Conservation (phyloP, 768 basidiomycete species). For the Mrakia hoshinonis region DNA sequence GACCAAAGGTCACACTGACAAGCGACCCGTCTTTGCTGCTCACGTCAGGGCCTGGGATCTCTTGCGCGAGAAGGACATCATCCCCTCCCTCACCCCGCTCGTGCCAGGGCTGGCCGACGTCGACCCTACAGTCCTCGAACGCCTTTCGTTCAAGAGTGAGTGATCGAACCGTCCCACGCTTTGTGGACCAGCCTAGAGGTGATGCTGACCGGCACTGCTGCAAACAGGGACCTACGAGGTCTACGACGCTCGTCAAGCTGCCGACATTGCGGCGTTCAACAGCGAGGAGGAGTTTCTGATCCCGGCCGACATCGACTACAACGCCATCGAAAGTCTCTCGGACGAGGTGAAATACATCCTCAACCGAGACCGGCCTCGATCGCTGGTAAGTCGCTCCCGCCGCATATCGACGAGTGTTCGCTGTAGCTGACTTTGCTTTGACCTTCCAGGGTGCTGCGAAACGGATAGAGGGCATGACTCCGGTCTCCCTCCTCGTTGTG, state of each 20-base stretch:
- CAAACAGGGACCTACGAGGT: conserved; percentile 33
- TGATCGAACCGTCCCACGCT: not conserved
- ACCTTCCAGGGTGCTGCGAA: conserved; percentile 75
- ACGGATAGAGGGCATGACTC: conserved; percentile 89
- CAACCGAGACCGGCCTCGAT: conserved; percentile 54
- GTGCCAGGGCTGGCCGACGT: conserved; percentile 51
- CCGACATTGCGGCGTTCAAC: conserved; percentile 64
- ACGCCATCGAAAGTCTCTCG: conserved; percentile 57
- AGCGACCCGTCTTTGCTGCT: not conserved
- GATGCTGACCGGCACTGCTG: not conserved
- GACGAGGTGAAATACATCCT: conserved; percentile 65
- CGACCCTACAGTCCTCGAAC: conserved; percentile 50
- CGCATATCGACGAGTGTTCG: not conserved
- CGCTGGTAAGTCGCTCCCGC: conserved; percentile 48
- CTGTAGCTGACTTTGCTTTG: not conserved
- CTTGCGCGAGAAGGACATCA: conserved; percentile 52
- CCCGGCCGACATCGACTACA: conserved; percentile 64
- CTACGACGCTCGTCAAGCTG: conserved; percentile 61
- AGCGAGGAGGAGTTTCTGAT: conserved; percentile 66
- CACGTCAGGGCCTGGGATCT: conserved; percentile 62
- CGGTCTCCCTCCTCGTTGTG: conserved; percentile 39
- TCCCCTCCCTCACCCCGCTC: conserved; percentile 43
- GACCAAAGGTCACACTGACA: too few species aligned
- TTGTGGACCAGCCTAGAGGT: conserved; percentile 1
- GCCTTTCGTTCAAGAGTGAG: conserved; percentile 65